Conservation (phyloP, 2,329 filamentous ascomycete genomes). For the Hypoxylon sp. region DNA sequence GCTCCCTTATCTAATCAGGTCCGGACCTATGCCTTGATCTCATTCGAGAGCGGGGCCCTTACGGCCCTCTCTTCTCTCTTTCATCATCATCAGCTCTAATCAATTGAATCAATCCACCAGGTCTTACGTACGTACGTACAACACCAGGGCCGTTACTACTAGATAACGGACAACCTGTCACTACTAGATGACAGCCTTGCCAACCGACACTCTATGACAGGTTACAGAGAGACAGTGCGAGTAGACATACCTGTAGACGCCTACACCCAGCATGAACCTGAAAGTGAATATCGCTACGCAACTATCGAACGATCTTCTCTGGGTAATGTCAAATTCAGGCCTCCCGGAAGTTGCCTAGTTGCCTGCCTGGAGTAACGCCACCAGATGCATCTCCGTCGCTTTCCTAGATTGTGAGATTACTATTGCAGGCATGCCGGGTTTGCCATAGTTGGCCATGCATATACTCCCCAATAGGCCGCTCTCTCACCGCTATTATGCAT, state of each 20-base stretch:
- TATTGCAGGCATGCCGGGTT: neutral
- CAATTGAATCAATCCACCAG: too few species aligned
- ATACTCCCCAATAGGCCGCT: neutral
- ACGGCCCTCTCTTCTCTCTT: too few species aligned
- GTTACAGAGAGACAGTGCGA: neutral
- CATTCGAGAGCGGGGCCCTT: too few species aligned
- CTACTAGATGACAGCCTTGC: too few species aligned
- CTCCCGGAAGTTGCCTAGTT: slow-evolving; percentile 13
- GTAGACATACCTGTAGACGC: neutral
- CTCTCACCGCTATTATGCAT: slow-evolving; percentile 24
- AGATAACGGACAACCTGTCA: too few species aligned
- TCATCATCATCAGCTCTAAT: too few species aligned
- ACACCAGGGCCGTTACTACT: too few species aligned
- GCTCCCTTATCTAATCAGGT: too few species aligned
- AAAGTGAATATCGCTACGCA: neutral
- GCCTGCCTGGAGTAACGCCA: slow-evolving; percentile 20
- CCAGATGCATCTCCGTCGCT: slow-evolving; percentile 1
- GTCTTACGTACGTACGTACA: too few species aligned
- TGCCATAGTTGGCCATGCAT: slow-evolving; percentile 7
- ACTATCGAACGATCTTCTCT: slow-evolving; percentile 11
- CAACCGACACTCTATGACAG: neutral
- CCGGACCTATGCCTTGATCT: too few species aligned
- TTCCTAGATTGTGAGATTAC: neutral
- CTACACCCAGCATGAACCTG: neutral
- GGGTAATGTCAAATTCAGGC: neutral